These are phyloP conservation scores for Thielaviopsis populi DNA, from an alignment of 2,329 filamentous ascomycete species.

Conservation along the genomic window DNA sequence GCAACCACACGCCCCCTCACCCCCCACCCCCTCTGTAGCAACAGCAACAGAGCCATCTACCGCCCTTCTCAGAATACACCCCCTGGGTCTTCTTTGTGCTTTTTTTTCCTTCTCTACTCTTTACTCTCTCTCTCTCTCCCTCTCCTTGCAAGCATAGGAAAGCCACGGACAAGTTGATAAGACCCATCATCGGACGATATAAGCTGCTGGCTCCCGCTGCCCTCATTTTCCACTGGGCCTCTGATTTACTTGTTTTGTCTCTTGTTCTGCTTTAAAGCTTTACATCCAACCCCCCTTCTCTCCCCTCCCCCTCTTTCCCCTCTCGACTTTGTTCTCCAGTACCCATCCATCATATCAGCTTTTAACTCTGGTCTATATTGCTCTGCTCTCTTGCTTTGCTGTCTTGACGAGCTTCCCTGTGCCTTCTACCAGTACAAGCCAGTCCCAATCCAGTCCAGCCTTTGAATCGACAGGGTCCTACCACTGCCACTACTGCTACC, in stretches of 20 bases:
- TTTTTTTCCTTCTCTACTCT: not conserved
- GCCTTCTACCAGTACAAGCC: not conserved
- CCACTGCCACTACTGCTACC: not conserved
- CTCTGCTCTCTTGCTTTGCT: not conserved
- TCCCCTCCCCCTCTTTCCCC: not conserved
- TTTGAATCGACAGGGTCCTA: not conserved
- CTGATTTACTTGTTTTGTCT: slow-evolving; percentile 4
- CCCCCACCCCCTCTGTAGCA: not conserved
- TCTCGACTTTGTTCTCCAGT: not conserved
- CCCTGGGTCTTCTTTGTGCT: not conserved
- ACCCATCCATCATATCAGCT: not conserved
- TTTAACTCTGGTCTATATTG: not conserved
- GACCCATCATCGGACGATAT: slow-evolving; percentile 8
- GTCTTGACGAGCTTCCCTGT: not conserved
- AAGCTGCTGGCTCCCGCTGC: slow-evolving; percentile 10
- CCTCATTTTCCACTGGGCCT: not conserved
- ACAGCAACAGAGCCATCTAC: not conserved
- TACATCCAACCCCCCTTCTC: not conserved
- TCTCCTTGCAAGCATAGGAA: not conserved
- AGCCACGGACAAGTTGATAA: not conserved
- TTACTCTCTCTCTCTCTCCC: not conserved
- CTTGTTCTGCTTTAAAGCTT: not conserved
- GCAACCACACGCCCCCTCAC: not conserved
- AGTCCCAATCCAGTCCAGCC: not conserved
- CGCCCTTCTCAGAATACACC: not conserved